These are phyloP conservation scores for Trypanosoma melophagium DNA, from an alignment of 208 protist genomes.

Conservation along the genomic window DNA sequence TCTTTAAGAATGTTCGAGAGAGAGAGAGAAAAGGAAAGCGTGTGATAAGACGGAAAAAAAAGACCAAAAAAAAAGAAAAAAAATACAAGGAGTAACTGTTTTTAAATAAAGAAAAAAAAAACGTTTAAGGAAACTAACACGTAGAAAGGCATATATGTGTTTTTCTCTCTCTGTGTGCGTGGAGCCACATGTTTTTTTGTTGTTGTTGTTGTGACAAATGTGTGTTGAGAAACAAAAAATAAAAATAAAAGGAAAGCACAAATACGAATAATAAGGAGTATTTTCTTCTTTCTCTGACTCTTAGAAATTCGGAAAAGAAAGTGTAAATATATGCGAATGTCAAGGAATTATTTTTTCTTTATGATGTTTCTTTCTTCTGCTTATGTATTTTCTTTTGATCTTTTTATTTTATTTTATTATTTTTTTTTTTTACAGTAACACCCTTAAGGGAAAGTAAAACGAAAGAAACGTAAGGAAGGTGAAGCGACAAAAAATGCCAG, in stretches of 20 bases:
- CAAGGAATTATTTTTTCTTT: constrained; percentile 9
- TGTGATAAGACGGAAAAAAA: background rate
- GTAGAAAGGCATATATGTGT: background rate
- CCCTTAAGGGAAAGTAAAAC: constrained; percentile 3
- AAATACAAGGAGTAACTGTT: background rate
- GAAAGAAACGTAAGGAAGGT: constrained; percentile 20
- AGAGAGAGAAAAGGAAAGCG: background rate
- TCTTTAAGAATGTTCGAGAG: background rate
- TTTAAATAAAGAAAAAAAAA: background rate
- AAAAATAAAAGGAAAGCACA: background rate
- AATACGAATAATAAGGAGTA: constrained; percentile 2
- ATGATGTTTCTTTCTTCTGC: background rate
- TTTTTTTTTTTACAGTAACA: constrained; percentile 14
- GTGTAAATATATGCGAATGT: too few species aligned
- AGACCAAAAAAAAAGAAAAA: background rate
- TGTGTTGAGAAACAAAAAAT: background rate
- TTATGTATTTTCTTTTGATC: too few species aligned
- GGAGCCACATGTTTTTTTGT: too few species aligned
- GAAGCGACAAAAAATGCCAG: constrained; percentile 49
- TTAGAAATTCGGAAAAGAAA: too few species aligned
- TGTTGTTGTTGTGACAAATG: too few species aligned
- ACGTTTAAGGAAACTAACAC: background rate
- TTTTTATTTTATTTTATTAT: constrained; percentile 7
- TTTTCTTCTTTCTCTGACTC: background rate
- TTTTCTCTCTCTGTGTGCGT: too few species aligned